Conservation (phyloP, 352 stramenopile genomes). For the Blastocystis sp. region DNA sequence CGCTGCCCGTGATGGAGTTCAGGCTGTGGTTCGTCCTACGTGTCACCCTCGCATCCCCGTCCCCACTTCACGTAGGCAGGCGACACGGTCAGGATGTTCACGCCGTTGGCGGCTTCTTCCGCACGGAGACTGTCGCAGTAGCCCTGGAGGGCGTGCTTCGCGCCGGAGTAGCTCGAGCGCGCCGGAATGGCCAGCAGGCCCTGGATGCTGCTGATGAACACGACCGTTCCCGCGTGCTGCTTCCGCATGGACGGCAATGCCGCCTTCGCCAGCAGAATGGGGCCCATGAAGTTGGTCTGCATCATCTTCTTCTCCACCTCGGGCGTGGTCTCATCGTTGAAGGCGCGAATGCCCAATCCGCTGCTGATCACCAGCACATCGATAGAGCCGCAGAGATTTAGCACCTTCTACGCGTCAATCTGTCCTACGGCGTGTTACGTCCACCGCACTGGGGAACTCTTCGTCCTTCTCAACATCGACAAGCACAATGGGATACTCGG, state of each 20-base stretch:
- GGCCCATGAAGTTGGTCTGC: conserved; percentile 65
- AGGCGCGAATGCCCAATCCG: conserved; percentile 60
- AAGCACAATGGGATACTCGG: conserved; percentile 20
- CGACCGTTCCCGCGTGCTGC: conserved; percentile 44
- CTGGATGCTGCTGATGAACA: conserved; percentile 70
- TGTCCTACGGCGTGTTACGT: background rate
- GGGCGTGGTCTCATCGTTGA: conserved; percentile 44
- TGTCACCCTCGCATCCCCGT: background rate
- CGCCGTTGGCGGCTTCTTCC: conserved; percentile 54
- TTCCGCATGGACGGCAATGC: conserved; percentile 49
- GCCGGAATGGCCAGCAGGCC: conserved; percentile 36
- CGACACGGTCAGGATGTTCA: conserved; percentile 63
- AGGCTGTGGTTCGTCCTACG: conserved; percentile 66
- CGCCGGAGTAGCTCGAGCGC: conserved; percentile 49
- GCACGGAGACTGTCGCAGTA: conserved; percentile 67
- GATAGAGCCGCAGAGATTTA: conserved; percentile 6
- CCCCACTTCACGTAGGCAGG: conserved; percentile 64
- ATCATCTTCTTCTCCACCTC: conserved; percentile 69
- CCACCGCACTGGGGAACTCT: background rate
- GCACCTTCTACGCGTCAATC: conserved; percentile 27
- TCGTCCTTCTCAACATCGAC: conserved; percentile 68
- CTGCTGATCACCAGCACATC: conserved; percentile 62
- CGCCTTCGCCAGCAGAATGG: conserved; percentile 44
- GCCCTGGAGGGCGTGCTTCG: conserved; percentile 66
- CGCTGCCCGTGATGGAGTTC: conserved; percentile 50